Percentiles rank a stretch among this genome's conserved stretches.
These are phyloP conservation scores for Dioszegia aurantiaca DNA, from an alignment of 768 basidiomycete species.

Conservation along the genomic window DNA sequence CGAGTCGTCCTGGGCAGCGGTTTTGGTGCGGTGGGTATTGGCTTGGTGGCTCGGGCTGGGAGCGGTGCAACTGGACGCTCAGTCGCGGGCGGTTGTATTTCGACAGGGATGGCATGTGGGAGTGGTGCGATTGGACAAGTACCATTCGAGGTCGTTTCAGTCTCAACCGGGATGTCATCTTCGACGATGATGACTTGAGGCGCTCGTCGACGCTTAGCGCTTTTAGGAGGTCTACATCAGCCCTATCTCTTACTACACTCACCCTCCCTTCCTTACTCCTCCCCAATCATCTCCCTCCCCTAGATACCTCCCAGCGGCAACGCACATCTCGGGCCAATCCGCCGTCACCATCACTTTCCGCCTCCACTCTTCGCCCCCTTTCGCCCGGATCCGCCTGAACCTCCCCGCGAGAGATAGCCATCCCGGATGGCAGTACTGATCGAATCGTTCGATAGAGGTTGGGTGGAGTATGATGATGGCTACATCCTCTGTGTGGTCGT, in stretches of 20 bases:
- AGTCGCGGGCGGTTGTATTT: too few relatives aligned
- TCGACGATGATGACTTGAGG: too few relatives aligned
- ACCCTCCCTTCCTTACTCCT: conserved; percentile 33
- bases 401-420: conserved; percentile 21
- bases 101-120: too few relatives aligned
- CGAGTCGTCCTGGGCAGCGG: too few relatives aligned
- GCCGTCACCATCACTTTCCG: conserved; percentile 30
- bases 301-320: conserved; percentile 26
- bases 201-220: background rate
- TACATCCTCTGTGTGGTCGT: background rate
- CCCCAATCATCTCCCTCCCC: conserved; percentile 37
- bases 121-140: too few relatives aligned
- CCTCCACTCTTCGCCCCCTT: conserved; percentile 22
- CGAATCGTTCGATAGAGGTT: conserved; percentile 1
- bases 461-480: conserved; percentile 9
- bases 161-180: too few relatives aligned
- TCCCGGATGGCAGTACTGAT: conserved; percentile 27
- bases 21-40: too few relatives aligned
- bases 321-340: conserved; percentile 30
- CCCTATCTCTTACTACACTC: conserved; percentile 5
- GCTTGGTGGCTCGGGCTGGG: too few relatives aligned
- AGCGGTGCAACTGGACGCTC: too few relatives aligned
- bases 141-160: too few relatives aligned
- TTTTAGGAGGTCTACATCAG: background rate
- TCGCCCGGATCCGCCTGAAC: background rate